These are phyloP conservation scores for Umbelopsis ramanniana DNA, from an alignment of 192 early-diverging fungal species.

Conservation along the genomic window DNA sequence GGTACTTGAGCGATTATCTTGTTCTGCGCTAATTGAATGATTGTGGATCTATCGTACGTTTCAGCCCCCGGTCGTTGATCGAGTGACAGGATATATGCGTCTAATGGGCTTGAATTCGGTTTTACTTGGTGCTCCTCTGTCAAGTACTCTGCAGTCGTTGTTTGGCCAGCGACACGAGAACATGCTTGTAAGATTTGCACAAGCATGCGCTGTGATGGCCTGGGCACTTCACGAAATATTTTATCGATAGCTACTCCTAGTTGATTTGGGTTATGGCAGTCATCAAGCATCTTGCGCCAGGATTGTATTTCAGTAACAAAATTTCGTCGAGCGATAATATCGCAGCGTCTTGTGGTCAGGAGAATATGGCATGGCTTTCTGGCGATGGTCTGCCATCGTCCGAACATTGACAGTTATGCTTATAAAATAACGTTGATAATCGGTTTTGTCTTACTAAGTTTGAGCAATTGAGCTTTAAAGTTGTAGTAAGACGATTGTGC, in stretches of 20 bases:
- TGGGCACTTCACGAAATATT: not conserved
- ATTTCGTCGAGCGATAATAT: not conserved
- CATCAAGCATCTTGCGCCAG: not conserved
- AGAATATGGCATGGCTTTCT: not conserved
- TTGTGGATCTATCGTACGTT: not conserved
- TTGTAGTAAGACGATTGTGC: no score
- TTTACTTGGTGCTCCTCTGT: no score
- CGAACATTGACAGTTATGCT: not conserved
- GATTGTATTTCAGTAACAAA: not conserved
- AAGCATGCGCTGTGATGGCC: not conserved
- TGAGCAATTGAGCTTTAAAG: no score
- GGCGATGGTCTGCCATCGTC: not conserved
- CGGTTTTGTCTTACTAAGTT: no score
- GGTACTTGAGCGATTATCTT: not conserved
- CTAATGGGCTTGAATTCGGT: not conserved
- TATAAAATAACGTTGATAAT: no score
- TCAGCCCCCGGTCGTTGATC: not conserved
- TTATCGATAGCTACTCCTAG: not conserved
- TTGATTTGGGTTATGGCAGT: not conserved
- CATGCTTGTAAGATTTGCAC: not conserved
- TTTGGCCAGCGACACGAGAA: not conserved
- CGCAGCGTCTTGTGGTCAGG: not conserved
- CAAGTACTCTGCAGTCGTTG: not conserved
- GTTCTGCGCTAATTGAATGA: slow-evolving; percentile 11
- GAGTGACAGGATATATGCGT: slow-evolving; percentile 6